Evolutionary conservation across 495 filamentous ascomycete species (phyloP), one percentile per base, ranked within the genome.

Genomic region (Polyplosphaeria fusca): DNA sequence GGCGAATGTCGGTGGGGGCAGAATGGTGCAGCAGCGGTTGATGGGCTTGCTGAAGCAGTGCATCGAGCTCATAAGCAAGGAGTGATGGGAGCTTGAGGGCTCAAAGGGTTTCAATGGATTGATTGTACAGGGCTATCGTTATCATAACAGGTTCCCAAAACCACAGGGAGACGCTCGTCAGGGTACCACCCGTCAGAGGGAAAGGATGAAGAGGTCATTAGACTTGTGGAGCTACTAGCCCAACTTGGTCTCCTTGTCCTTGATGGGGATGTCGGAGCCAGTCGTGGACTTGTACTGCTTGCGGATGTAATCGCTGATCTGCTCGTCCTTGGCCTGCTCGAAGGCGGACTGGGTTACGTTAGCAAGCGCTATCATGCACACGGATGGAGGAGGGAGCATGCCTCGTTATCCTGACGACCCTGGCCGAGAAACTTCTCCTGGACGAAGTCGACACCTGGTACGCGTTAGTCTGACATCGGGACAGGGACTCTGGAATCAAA

Each of bases 291-390:
- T 84, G 71, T 84, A 87, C 68, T 82, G 73, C 2, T 69, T 68
- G 18, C 86, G 78, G 55, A 89, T 82, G 68, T 78, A 65, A 49
- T 67, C 71, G 48, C 42, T 57, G 32, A 64, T 72, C 69, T 80
- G 65, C 68, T 86, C 82, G 65, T 89, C 86, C 74, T 88, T 87
- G 61, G 82, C 84, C 66, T 89, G 86, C 69, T 89, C 86, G 30
- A 78, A 68, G 5, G 85, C 85, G 49, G 73, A 79, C 72, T 62
- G 30, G 12, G 13, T 5, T 12, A 5, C 20, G 11, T 38, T 55
- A 26, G 55, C 44, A 25, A 43, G 2, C 27, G 16, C 22, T n/a
- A 39, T 13, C 19, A n/a, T 12, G 3, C 3, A 27, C 13, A 5
- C 13, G 9, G 9, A 3, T 5, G 25, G 12, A 18, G 11, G 5